Percentiles rank a stretch among this genome's conserved stretches.
Evolutionary conservation across 768 basidiomycete species (phyloP).

Genomic region (Phlebiopsis gigantea): DNA sequence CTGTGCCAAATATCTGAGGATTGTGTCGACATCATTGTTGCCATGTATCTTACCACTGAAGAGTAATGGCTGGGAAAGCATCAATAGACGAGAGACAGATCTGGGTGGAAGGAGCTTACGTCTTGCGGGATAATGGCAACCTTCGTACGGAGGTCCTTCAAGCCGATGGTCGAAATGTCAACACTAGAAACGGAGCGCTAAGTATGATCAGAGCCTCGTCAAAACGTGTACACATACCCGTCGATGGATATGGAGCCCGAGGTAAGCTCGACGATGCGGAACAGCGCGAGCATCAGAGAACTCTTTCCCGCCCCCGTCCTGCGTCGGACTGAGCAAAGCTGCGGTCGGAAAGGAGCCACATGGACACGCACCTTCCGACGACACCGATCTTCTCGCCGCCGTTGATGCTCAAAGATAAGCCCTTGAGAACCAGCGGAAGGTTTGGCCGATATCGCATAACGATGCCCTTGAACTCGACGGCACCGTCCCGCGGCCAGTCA

Average conservation of each 20-base stretch:
- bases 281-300: constrained; percentile 59
- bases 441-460: constrained; percentile 62
- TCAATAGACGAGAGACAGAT: background rate
- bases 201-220: background rate
- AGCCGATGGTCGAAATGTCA: constrained; percentile 65
- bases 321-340: background rate
- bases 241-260: constrained; percentile 60
- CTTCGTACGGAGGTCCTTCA: constrained; percentile 54
- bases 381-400: constrained; percentile 76
- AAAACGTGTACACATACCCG: constrained; percentile 32
- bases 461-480: constrained; percentile 56
- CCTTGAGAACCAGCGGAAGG: constrained; percentile 67
- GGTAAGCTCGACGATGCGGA: constrained; percentile 63
- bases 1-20: constrained; percentile 25
- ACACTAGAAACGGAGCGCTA: constrained; percentile 34
- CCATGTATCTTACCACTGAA: constrained; percentile 58
- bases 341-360: background rate
- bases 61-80: constrained; percentile 39
- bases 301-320: constrained; percentile 55
- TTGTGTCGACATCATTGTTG: constrained; percentile 43
- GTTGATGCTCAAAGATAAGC: constrained; percentile 51
- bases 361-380: constrained; percentile 44
- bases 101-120: constrained; percentile 31
- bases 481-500: constrained; percentile 61
- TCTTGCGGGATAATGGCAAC: constrained; percentile 69